Base-by-base conservation (phyloP, 2,329 filamentous ascomycete genomes). In the Exophiala xenobiotica region DNA sequence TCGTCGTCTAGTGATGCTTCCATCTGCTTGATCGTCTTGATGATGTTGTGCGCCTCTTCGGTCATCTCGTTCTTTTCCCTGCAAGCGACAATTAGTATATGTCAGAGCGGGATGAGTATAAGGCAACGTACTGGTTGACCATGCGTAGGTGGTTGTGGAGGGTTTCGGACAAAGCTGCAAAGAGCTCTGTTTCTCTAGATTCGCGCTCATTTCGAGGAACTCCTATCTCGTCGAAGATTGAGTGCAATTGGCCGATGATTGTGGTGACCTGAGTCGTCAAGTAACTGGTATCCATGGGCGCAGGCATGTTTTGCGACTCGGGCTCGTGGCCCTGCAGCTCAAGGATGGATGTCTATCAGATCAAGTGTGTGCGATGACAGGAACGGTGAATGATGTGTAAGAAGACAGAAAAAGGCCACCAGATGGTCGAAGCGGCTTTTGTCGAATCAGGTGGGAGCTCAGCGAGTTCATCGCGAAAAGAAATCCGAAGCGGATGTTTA, bases 191-290 rank as follows among this genome's bases (percentile, higher is more conserved):
- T 68, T 97, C 92, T 64, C 93, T 81, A 43, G 82, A 79, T 67
- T 97, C 90, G 65, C 93, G 87, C 70, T 97, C 93, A 83, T 96
- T 90, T 65, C 77, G 83, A 22, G 92, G 83, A n/a, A 99, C 88
- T 53, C 93, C 93, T 65, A 99, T 99, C 68, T 99, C 92, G 70
- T 99, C 93, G 66, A 96, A 99, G 51, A 97, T 81, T 60, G 87
- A 88, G 72, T 97, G 92, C 55, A 99, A 81, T 73, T 96, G 90
- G 70, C 83, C 83, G 68, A 97, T 90, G 67, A 96, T 96, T 65
- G 82, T 90, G 62, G 90, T 93, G 74, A 99, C 89, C 81, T 97
- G 93, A 70, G 95, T 90, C 63, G 90, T 88, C 67, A 97, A 79
- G 71, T 95, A 95, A 69, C 88, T 89, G 53, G 91, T 90, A 73